Evolutionary conservation across 2,329 filamentous ascomycete genomes (phyloP), one percentile per base, ranked within the genome.

Genomic region (Aspergillus phoenicis): DNA sequence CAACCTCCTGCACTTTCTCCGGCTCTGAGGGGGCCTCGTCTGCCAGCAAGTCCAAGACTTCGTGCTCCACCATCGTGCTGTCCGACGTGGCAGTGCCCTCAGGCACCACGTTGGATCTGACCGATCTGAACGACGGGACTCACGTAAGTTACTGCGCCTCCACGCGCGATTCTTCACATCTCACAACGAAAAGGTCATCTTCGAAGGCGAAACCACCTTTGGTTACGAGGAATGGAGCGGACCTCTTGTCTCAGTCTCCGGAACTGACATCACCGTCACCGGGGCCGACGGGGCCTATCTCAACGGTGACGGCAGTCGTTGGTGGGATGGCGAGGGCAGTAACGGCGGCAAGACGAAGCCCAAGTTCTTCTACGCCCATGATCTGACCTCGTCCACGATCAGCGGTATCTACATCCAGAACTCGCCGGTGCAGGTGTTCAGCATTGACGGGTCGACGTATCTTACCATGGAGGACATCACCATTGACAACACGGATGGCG

Each of bases 131-230:
- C 10, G 52, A 55, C 5, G 52, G 52, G 8, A 55, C 52, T 30
- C 36, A 55, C 13, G 52, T 55, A 17, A 26, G 24, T 15, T 22
- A 30, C 11, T 5, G 3, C 26, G 3, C 17, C 10, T 20, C 17
- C 7, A 4, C 8, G 3, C 20, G 4, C n/a, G n/a, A 4, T 30
- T 11, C 28, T 30, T 30, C 10, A 8, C 8, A 5, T 1, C 52
- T 55, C 20, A 45, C 33, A 30, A 30, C 7, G 5, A 3, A 30
- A 52, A 78, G 74, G 81, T 89, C 62, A 84, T 83, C 65, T 90
- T 90, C 75, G 74, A 85, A 63, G 88, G 88, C 38, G 85, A 80
- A n/a, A 90, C 87, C 20, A 85, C 83, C 54, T 90, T 88, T 69
- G 87, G 80, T 20, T 89, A 89, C 75, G 77, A 84, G 62, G 84